These are phyloP conservation scores for Platanthera zijinensis DNA, from an alignment of 106 monocot species.

Conservation along the genomic window DNA sequence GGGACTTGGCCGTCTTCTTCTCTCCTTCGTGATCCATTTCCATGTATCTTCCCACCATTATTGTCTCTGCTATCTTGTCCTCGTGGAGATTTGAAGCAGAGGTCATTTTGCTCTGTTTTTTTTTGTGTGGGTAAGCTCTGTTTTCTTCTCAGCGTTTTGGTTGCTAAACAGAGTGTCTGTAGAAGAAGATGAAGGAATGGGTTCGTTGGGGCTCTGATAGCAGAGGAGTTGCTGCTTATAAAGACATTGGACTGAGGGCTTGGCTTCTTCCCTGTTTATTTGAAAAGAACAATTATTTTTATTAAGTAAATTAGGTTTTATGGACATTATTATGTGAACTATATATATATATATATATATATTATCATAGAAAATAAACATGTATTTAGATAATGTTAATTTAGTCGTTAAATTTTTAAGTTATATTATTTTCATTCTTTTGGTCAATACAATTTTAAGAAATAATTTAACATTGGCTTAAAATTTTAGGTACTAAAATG, in stretches of 20 bases:
- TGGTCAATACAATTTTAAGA: too few species aligned
- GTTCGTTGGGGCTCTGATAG: not conserved
- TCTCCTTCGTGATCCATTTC: constrained; percentile 68
- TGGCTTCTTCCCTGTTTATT: too few species aligned
- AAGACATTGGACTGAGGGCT: not conserved
- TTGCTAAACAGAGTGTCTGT: not conserved
- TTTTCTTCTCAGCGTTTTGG: not conserved
- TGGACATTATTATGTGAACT: too few species aligned
- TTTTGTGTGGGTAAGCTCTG: not conserved
- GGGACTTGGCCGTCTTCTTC: constrained; percentile 33
- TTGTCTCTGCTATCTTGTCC: constrained; percentile 53
- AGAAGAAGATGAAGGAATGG: not conserved
- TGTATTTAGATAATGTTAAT: too few species aligned
- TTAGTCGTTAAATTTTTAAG: too few species aligned
- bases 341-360: too few species aligned
- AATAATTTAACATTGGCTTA: too few species aligned
- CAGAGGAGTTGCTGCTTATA: not conserved
- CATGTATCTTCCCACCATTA: constrained; percentile 51
- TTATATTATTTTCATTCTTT: too few species aligned
- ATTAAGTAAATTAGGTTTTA: too few species aligned
- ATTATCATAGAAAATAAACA: too few species aligned
- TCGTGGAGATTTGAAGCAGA: constrained; percentile 20
- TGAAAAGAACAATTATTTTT: too few species aligned
- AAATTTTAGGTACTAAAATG: too few species aligned
- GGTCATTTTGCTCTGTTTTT: constrained; percentile 11